Conservation (phyloP, 169 alveolate species). For the Perkinsus chesapeaki region DNA sequence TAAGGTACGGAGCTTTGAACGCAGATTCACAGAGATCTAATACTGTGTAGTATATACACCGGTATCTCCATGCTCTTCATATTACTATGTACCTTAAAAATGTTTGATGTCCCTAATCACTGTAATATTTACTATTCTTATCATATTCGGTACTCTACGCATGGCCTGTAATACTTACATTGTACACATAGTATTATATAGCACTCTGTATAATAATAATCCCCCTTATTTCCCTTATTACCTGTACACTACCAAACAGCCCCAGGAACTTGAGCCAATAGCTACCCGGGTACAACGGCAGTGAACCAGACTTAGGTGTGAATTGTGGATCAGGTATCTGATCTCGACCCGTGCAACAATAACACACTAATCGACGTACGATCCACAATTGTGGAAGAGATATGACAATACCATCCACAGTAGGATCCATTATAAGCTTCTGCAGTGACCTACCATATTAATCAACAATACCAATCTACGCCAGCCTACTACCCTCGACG, state of each 20-base stretch:
- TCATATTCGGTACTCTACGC: too few species aligned
- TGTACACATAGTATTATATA: too few species aligned
- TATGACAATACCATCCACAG: background rate
- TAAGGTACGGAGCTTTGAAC: too few species aligned
- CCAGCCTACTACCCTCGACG: background rate
- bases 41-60: too few species aligned
- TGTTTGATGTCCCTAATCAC: too few species aligned
- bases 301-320: background rate
- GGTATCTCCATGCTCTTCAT: background rate
- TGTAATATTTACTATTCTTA: too few species aligned
- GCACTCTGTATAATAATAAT: too few species aligned
- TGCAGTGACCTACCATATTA: background rate
- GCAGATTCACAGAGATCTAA: too few species aligned
- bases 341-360: background rate
- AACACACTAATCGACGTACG: background rate
- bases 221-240: too few species aligned
- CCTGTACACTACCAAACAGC: background rate
- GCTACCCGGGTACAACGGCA: background rate
- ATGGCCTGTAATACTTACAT: too few species aligned
- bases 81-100: too few species aligned
- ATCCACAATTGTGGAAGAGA: background rate
- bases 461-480: background rate
- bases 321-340: background rate
- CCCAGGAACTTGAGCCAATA: background rate
- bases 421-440: background rate